Evolutionary conservation across 2,329 filamentous ascomycete genomes (phyloP).

Genomic region (Penicillium sp.): DNA sequence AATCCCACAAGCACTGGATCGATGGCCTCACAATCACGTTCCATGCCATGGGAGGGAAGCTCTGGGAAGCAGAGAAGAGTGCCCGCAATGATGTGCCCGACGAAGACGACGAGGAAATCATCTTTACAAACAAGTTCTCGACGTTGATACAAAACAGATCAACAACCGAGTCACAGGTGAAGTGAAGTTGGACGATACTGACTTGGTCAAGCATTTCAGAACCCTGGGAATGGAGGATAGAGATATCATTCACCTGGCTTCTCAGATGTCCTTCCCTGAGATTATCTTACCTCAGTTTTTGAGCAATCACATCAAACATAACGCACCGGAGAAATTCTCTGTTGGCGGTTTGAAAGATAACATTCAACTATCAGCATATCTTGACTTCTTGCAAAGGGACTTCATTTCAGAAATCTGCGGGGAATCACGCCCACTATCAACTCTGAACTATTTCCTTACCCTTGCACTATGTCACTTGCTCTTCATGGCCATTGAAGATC

Average conservation of each 20-base stretch:
- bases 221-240: slow-evolving; percentile 14
- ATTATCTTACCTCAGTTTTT: no score
- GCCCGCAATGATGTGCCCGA: background rate
- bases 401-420: background rate
- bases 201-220: background rate
- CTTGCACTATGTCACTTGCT: background rate
- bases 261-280: background rate
- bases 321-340: no score
- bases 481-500: background rate
- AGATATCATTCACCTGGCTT: background rate
- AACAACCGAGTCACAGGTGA: background rate
- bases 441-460: background rate
- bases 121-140: background rate
- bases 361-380: background rate
- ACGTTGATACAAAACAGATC: background rate
- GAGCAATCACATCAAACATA: background rate
- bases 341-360: no score
- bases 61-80: background rate
- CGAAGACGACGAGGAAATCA: background rate
- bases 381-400: background rate
- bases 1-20: background rate
- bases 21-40: background rate
- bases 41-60: background rate
- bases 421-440: background rate
- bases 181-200: background rate